Percentiles rank a stretch among this genome's conserved stretches.
Conservation (phyloP, 805 yeast genomes). For the Cyberlindnera maritima region DNA sequence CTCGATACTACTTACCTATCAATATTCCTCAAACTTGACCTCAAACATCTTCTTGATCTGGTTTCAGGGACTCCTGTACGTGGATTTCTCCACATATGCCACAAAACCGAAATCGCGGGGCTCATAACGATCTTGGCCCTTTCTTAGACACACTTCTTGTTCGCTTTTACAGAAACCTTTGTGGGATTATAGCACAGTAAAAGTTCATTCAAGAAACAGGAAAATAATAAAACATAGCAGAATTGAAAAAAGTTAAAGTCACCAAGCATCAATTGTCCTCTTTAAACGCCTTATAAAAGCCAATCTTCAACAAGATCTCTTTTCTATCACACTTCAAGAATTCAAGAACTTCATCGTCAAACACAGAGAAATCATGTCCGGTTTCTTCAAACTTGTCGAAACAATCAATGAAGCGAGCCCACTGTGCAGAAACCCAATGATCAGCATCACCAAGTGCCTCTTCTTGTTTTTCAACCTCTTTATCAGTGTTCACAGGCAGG, state of each 20-base stretch:
- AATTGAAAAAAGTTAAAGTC: not conserved
- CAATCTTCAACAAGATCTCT: constrained; percentile 22
- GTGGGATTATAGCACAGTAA: too few relatives aligned
- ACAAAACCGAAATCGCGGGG: too few relatives aligned
- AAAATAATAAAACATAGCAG: not conserved
- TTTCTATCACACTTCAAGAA: constrained; percentile 21
- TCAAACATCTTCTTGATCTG: too few relatives aligned
- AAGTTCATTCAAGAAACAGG: too few relatives aligned
- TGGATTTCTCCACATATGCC: too few relatives aligned
- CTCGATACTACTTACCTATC: too few relatives aligned
- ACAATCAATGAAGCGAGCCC: constrained; percentile 19
- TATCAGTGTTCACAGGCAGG: not conserved
- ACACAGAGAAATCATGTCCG: constrained; percentile 13
- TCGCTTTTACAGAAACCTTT: too few relatives aligned
- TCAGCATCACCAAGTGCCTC: constrained; percentile 13
- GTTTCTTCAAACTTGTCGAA: constrained; percentile 8
- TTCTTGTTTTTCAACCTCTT: not conserved
- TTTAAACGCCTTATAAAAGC: constrained; percentile 15
- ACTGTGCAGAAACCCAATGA: constrained; percentile 17
- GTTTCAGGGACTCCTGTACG: too few relatives aligned
- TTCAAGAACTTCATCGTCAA: constrained; percentile 12
- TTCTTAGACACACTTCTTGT: too few relatives aligned
- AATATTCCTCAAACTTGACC: too few relatives aligned
- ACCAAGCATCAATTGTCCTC: not conserved
- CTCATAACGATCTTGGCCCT: too few relatives aligned